Evolutionary conservation across 306 rosid genomes (phyloP).

Genomic region (Acacia crassicarpa): DNA sequence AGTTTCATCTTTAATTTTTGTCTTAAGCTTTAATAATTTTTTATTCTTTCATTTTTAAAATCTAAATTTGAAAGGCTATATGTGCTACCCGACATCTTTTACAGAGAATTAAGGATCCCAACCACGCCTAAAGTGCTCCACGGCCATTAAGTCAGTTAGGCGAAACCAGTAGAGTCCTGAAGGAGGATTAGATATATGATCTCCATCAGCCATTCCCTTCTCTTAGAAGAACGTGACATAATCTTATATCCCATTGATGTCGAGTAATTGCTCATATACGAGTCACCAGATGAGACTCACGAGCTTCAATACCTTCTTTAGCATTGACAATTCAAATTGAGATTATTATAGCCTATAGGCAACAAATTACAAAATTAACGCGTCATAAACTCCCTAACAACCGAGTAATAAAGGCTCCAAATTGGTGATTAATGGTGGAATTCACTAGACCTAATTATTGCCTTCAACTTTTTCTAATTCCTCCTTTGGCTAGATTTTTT

Average conservation of each 20-base stretch:
- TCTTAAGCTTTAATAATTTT: neutral
- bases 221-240: no score
- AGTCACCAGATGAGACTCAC: no score
- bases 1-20: neutral
- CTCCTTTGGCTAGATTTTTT: neutral
- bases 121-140: no score
- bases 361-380: neutral
- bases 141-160: no score
- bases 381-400: slow-evolving; percentile 44
- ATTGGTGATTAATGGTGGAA: slow-evolving; percentile 39
- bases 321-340: neutral
- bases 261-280: no score
- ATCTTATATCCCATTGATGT: no score
- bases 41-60: neutral
- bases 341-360: neutral
- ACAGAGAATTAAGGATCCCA: no score
- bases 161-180: no score
- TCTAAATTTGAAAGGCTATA: neutral
- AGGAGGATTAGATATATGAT: no score
- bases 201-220: no score
- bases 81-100: neutral
- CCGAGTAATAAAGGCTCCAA: slow-evolving; percentile 37
- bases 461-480: slow-evolving; percentile 37
- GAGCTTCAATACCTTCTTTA: no score
- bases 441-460: slow-evolving; percentile 33